Evolutionary conservation across 2,329 filamentous ascomycete species (phyloP).

Genomic region (Aspergillus alliaceus): DNA sequence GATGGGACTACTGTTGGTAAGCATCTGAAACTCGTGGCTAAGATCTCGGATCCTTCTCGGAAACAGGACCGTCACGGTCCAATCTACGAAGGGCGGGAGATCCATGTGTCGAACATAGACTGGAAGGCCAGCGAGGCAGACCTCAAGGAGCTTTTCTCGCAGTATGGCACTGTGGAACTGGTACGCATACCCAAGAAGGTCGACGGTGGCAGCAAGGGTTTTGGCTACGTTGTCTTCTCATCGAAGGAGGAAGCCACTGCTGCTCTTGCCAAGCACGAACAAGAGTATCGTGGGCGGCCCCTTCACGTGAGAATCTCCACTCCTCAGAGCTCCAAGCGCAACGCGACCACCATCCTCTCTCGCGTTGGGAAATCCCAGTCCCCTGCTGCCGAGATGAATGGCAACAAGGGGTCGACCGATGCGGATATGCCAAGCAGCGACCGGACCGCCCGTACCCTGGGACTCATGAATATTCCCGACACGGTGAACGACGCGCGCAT

Average conservation of each 20-base stretch:
- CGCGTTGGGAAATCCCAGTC: constrained; percentile 37
- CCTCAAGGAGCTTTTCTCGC: constrained; percentile 67
- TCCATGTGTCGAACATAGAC: constrained; percentile 73
- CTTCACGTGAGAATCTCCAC: constrained; percentile 63
- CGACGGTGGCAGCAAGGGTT: constrained; percentile 70
- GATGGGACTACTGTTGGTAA: constrained; percentile 70
- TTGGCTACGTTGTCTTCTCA: constrained; percentile 76
- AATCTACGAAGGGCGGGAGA: constrained; percentile 80
- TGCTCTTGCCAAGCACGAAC: constrained; percentile 67
- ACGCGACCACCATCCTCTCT: constrained; percentile 46
- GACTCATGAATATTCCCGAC: constrained; percentile 82
- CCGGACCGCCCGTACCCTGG: constrained; percentile 68
- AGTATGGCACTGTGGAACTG: constrained; percentile 72
- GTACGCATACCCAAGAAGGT: constrained; percentile 70
- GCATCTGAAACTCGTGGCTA: constrained; percentile 68
- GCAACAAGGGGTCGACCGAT: constrained; percentile 33
- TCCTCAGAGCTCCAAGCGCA: constrained; percentile 44
- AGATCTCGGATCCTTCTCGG: constrained; percentile 78
- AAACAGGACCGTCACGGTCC: constrained; percentile 80
- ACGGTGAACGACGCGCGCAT: constrained; percentile 89
- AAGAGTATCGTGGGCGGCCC: constrained; percentile 66
- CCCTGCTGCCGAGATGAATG: constrained; percentile 37
- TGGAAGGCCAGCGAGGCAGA: constrained; percentile 65
- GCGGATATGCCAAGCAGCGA: constrained; percentile 44
- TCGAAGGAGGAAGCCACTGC: constrained; percentile 67